phyloP scores from a whole-genome alignment of 805 yeast genomes.

The Metschnikowia cubensis region DNA sequence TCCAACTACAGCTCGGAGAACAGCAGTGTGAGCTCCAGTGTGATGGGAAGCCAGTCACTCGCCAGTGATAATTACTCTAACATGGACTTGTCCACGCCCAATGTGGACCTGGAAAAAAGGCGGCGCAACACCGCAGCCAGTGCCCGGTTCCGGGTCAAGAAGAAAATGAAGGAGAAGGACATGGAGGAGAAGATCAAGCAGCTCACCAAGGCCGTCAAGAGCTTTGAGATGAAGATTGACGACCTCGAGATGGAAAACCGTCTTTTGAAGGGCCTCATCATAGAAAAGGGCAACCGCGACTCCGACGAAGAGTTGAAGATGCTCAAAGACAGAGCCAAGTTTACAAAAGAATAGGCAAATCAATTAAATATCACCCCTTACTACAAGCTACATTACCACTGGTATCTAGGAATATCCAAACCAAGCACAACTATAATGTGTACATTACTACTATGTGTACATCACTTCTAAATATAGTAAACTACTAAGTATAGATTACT shows the following conservation, averaged over 20 bases:
- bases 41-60: conserved; percentile 1
- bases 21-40: conserved; percentile 11
- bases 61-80: background rate
- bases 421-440: too few relatives aligned
- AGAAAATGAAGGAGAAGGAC: conserved; percentile 55
- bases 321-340: conserved; percentile 25
- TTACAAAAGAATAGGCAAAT: background rate
- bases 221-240: conserved; percentile 44
- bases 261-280: conserved; percentile 49
- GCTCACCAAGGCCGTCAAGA: conserved; percentile 43
- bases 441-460: too few relatives aligned
- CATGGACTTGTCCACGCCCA: conserved; percentile 5
- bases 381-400: too few relatives aligned
- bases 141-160: conserved; percentile 60
- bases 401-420: too few relatives aligned
- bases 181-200: conserved; percentile 47
- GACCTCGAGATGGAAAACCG: conserved; percentile 61
- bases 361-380: too few relatives aligned
- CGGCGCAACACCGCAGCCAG: conserved; percentile 62
- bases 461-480: too few relatives aligned
- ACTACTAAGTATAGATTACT: too few relatives aligned
- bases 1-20: conserved; percentile 15
- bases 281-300: conserved; percentile 49
- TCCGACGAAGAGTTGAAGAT: conserved; percentile 36
- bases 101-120: conserved; percentile 43